A percentile compares a stretch with the other conserved stretches of the same genome.
Evolutionary conservation across 2,329 filamentous ascomycete genomes (phyloP).

Genomic region (Plenodomus biglobosus): DNA sequence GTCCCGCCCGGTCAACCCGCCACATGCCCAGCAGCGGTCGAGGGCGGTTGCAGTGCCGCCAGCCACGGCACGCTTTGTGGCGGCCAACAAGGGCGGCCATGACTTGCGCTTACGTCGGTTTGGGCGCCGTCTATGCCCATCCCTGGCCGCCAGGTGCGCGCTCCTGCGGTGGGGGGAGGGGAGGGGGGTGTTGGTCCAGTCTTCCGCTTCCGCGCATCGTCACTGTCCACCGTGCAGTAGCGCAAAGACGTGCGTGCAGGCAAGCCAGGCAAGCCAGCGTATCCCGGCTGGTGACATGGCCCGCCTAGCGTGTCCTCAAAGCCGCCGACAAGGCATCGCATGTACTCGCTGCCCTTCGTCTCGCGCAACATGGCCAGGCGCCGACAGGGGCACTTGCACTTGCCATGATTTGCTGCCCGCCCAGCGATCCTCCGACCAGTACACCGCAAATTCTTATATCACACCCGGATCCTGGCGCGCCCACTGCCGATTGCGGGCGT

Average conservation of each 20-base stretch:
- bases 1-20: conserved; percentile 11
- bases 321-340: conserved; percentile 27
- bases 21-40: conserved; percentile 1
- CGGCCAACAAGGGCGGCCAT: conserved; percentile 9
- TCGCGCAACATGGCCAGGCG: conserved; percentile 30
- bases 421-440: conserved; percentile 29
- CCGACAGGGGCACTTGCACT: conserved; percentile 23
- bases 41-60: conserved; percentile 3
- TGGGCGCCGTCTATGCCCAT: conserved; percentile 14
- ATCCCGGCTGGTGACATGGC: conserved; percentile 8
- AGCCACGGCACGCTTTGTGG: conserved; percentile 6
- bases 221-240: conserved; percentile 32
- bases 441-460: conserved; percentile 42
- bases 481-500: conserved; percentile 21
- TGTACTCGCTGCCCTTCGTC: conserved; percentile 25
- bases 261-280: conserved; percentile 14
- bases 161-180: conserved; percentile 17
- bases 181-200: too few species aligned
- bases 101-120: conserved; percentile 26
- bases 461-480: conserved; percentile 30
- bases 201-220: conserved; percentile 37
- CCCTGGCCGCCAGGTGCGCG: conserved; percentile 17
- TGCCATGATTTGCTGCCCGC: conserved; percentile 33
- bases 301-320: conserved; percentile 25
- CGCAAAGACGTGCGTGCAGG: conserved; percentile 18